phyloP scores from a whole-genome alignment of 257 asterid genomes.

The Misopates orontium region DNA sequence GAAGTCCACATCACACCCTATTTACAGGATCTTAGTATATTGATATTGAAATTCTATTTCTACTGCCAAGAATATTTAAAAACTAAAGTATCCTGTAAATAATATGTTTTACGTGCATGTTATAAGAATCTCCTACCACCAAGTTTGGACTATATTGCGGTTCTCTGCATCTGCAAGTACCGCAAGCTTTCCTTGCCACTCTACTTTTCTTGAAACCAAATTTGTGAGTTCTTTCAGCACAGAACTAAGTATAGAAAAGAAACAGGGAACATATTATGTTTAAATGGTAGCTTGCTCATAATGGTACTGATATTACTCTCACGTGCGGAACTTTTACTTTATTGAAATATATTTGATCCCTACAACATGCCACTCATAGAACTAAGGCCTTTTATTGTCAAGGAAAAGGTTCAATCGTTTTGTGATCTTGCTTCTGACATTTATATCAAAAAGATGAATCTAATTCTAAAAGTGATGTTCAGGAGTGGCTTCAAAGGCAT shows the following conservation, averaged over 20 bases:
- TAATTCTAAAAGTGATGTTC: constrained; percentile 39
- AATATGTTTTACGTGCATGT: neutral
- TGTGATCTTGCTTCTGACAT: constrained; percentile 22
- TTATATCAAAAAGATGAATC: constrained; percentile 24
- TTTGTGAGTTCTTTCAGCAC: neutral
- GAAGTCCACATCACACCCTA: no score
- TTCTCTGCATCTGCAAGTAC: constrained; percentile 3
- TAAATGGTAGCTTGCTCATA: neutral
- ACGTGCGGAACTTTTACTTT: neutral
- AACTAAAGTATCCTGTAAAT: neutral
- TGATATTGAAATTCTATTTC: no score
- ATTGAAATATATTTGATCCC: neutral
- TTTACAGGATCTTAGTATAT: no score
- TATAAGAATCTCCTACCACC: neutral
- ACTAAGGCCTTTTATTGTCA: neutral
- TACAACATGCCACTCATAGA: neutral
- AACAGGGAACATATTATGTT: neutral
- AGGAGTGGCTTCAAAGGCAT: constrained; percentile 83
- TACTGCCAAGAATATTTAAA: neutral
- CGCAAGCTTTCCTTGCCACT: neutral
- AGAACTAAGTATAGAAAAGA: neutral
- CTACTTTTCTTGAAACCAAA: neutral
- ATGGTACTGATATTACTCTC: neutral
- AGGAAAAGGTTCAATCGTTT: constrained; percentile 7
- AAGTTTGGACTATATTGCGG: neutral